These are phyloP conservation scores for Neophaeococcomyces mojaviensis DNA, from an alignment of 2,329 filamentous ascomycete species.

Conservation along the genomic window DNA sequence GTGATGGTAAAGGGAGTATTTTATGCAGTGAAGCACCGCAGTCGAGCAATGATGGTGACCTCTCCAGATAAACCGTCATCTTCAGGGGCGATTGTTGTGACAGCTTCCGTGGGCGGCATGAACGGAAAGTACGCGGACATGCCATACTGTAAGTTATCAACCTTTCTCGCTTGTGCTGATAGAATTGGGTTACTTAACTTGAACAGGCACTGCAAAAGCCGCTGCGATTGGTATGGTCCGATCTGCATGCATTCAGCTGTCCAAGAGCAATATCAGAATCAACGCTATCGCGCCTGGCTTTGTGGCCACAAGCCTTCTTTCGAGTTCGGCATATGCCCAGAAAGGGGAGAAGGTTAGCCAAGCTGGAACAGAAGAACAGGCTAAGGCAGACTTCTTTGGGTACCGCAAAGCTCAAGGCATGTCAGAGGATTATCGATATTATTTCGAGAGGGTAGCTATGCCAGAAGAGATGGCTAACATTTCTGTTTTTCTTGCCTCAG, in stretches of 20 bases:
- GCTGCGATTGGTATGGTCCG: constrained; percentile 8
- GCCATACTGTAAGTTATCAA: constrained; percentile 9
- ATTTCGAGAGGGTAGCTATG: constrained; percentile 13
- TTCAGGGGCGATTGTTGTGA: constrained; percentile 9
- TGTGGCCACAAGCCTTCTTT: constrained; percentile 10
- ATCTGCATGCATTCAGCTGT: constrained; percentile 8
- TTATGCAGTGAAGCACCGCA: constrained; percentile 11
- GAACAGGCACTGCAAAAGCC: constrained; percentile 10
- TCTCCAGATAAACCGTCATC: constrained; percentile 10
- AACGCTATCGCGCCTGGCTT: constrained; percentile 13
- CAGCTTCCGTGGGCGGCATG: constrained; percentile 8
- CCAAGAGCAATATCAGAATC: constrained; percentile 13
- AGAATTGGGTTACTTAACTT: neutral
- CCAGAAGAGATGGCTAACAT: constrained; percentile 11
- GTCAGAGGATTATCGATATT: constrained; percentile 6
- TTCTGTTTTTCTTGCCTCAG: constrained; percentile 29
- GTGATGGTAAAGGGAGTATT: constrained; percentile 12
- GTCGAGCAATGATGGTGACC: constrained; percentile 13
- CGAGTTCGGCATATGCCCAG: constrained; percentile 7
- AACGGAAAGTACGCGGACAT: constrained; percentile 11
- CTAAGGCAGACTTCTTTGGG: constrained; percentile 10
- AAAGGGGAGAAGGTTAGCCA: constrained; percentile 9
- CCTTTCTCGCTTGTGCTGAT: neutral
- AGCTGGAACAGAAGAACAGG: neutral
- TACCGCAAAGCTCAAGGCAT: constrained; percentile 12